Percentiles rank a stretch among this genome's conserved stretches.
Conservation (phyloP, 805 yeast species). For the Suhomyces tanzawaensis region DNA sequence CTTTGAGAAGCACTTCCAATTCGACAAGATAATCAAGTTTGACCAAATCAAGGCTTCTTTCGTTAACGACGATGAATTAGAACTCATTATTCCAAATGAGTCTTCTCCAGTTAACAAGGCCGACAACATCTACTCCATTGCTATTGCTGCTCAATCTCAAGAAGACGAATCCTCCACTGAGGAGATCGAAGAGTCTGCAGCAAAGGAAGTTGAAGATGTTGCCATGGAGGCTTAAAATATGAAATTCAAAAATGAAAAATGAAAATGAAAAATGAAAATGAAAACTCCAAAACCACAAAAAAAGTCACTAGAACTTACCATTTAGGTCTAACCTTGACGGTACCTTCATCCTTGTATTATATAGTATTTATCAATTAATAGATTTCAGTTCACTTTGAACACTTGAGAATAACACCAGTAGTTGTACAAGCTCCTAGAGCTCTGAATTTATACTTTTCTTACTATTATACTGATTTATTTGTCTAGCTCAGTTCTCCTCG, state of each 20-base stretch:
- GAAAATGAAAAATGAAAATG: background rate
- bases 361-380: background rate
- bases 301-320: background rate
- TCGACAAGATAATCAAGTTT: constrained; percentile 37
- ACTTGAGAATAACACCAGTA: too few species aligned
- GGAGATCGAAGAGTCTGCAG: constrained; percentile 10
- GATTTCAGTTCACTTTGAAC: too few species aligned
- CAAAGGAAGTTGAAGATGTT: constrained; percentile 3
- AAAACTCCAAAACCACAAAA: background rate
- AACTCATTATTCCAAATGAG: constrained; percentile 40
- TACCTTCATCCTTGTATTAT: background rate
- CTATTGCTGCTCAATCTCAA: constrained; percentile 15
- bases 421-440: too few species aligned
- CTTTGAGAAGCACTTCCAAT: constrained; percentile 43
- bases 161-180: constrained; percentile 8
- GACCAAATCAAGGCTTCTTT: constrained; percentile 39
- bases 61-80: constrained; percentile 39
- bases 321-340: constrained; percentile 4
- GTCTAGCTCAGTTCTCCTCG: too few species aligned
- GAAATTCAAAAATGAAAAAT: background rate
- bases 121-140: constrained; percentile 25
- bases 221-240: constrained; percentile 4
- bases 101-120: constrained; percentile 16
- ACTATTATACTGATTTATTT: too few species aligned
- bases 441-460: too few species aligned